These are phyloP conservation scores for Paralagenidium karlingii DNA, from an alignment of 352 stramenopile species.

Conservation along the genomic window DNA sequence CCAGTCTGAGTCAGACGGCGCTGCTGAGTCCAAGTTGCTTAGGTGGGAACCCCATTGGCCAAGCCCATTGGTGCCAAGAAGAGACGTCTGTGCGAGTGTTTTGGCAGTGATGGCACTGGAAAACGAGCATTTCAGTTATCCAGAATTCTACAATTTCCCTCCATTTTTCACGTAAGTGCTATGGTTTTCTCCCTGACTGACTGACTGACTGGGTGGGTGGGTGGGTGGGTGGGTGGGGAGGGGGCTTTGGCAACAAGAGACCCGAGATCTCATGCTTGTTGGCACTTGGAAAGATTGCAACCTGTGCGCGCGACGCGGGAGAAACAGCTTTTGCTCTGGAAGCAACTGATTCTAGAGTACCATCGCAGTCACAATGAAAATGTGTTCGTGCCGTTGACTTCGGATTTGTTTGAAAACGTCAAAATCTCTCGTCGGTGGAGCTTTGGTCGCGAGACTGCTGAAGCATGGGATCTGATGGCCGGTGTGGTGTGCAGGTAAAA, in stretches of 20 bases:
- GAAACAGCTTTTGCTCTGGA: constrained; percentile 81
- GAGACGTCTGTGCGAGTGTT: too few relatives aligned
- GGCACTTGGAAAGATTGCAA: constrained; percentile 58
- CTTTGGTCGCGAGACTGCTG: neutral
- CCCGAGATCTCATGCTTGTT: neutral
- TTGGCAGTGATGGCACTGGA: too few relatives aligned
- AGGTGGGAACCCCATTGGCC: too few relatives aligned
- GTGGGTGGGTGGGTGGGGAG: too few relatives aligned
- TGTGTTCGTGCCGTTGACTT: constrained; percentile 53
- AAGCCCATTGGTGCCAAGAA: too few relatives aligned
- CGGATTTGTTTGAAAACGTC: constrained; percentile 66
- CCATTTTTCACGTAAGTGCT: constrained; percentile 72
- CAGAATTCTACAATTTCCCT: constrained; percentile 80
- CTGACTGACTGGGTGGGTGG: neutral
- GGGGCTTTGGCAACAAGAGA: too few relatives aligned
- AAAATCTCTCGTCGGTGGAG: constrained; percentile 55
- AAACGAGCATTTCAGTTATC: constrained; percentile 77
- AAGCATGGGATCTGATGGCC: constrained; percentile 1
- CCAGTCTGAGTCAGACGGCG: too few relatives aligned
- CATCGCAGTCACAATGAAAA: constrained; percentile 59
- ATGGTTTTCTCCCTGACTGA: neutral
- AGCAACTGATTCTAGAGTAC: constrained; percentile 76
- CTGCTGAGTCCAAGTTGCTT: too few relatives aligned
- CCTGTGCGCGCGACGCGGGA: constrained; percentile 70
- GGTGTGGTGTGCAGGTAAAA: constrained; percentile 25